Percentiles rank a stretch among this genome's conserved stretches.
Conservation (phyloP, 495 filamentous ascomycete species). For the Trichocladium antarcticum region DNA sequence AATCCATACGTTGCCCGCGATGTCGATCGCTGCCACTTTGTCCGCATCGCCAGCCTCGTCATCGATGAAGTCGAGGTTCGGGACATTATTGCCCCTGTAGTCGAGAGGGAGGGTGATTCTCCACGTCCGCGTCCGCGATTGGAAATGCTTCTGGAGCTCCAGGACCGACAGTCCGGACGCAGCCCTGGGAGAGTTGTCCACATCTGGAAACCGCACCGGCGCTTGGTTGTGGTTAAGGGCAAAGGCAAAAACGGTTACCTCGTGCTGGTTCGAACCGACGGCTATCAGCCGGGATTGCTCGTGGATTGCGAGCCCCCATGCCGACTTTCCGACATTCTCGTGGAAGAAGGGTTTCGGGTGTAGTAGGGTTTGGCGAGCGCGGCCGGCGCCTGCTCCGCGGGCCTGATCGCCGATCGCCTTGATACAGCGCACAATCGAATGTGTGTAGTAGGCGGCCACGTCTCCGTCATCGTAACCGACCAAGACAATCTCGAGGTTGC, state of each 20-base stretch:
- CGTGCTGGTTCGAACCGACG: conserved; percentile 58
- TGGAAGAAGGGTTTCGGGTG: conserved; percentile 53
- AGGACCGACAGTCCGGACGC: conserved; percentile 12
- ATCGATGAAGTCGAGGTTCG: conserved; percentile 61
- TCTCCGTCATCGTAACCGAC: conserved; percentile 81
- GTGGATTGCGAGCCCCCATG: conserved; percentile 87
- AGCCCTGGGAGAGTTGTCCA: conserved; percentile 9
- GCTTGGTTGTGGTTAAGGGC: conserved; percentile 41
- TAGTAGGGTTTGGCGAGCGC: neutral
- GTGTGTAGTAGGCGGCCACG: conserved; percentile 67
- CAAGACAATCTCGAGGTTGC: conserved; percentile 67
- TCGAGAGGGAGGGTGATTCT: conserved; percentile 30
- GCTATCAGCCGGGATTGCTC: conserved; percentile 67
- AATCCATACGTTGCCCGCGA: conserved; percentile 51
- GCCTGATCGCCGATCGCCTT: neutral
- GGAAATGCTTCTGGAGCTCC: conserved; percentile 23
- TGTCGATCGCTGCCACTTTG: conserved; percentile 66
- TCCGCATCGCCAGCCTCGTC: conserved; percentile 49
- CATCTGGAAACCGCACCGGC: neutral
- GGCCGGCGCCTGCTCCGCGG: neutral
- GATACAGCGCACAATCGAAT: conserved; percentile 26
- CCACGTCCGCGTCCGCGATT: conserved; percentile 31
- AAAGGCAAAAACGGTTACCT: conserved; percentile 64
- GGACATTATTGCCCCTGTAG: conserved; percentile 51
- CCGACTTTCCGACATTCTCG: conserved; percentile 62